A percentile compares a stretch with the other conserved stretches of the same genome.
Evolutionary conservation across 495 filamentous ascomycete genomes (phyloP).

Genomic region (Xylaria sp.): DNA sequence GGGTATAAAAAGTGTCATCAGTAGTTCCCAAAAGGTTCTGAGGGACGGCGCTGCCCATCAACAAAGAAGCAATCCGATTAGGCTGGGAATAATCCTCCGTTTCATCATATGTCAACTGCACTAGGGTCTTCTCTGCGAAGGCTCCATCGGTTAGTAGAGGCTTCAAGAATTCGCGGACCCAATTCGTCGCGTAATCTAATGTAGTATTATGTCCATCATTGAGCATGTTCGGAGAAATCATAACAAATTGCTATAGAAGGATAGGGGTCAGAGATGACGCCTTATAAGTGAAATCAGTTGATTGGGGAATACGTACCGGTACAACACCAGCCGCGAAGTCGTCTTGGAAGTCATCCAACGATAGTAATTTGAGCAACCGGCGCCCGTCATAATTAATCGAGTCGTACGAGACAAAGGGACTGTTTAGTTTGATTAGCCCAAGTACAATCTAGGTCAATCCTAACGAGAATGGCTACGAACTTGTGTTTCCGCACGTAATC

Average conservation of each 20-base stretch:
- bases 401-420: slow-evolving; percentile 58
- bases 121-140: slow-evolving; percentile 67
- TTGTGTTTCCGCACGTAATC: slow-evolving; percentile 79
- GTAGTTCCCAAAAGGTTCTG: slow-evolving; percentile 60
- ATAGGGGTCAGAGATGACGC: slow-evolving; percentile 30
- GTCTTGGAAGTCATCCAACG: slow-evolving; percentile 63
- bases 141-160: slow-evolving; percentile 63
- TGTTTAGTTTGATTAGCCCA: slow-evolving; percentile 30
- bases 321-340: slow-evolving; percentile 62
- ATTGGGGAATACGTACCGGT: slow-evolving; percentile 22
- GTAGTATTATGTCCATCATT: slow-evolving; percentile 74
- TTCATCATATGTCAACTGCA: slow-evolving; percentile 75
- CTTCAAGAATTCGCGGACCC: slow-evolving; percentile 63
- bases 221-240: slow-evolving; percentile 75
- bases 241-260: slow-evolving; percentile 59
- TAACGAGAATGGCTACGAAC: slow-evolving; percentile 35
- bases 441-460: not conserved
- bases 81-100: slow-evolving; percentile 60
- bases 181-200: slow-evolving; percentile 64
- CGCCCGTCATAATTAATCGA: slow-evolving; percentile 58
- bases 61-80: slow-evolving; percentile 67
- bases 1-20: slow-evolving; percentile 74
- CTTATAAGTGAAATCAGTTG: not conserved
- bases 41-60: slow-evolving; percentile 70
- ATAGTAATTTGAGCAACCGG: slow-evolving; percentile 64